These are phyloP conservation scores for Botryosphaeria agaves DNA, from an alignment of 2,329 filamentous ascomycete species.

Conservation along the genomic window DNA sequence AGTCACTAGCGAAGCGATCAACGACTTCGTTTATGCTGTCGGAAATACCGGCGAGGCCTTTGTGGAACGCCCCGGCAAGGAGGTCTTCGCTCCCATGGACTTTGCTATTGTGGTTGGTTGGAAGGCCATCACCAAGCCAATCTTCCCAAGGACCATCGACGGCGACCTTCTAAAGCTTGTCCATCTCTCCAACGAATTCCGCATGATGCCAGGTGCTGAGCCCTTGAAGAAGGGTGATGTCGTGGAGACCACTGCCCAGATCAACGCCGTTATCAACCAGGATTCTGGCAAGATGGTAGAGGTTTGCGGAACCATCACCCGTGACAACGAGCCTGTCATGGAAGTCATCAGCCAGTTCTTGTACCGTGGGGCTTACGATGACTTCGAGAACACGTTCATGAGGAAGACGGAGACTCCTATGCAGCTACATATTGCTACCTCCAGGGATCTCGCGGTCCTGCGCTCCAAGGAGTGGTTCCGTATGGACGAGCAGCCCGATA, in stretches of 20 bases:
- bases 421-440: constrained; percentile 73
- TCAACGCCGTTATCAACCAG: constrained; percentile 97
- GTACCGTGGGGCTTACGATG: constrained; percentile 81
- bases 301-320: constrained; percentile 90
- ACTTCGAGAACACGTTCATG: constrained; percentile 97
- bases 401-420: constrained; percentile 91
- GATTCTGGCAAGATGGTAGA: constrained; percentile 99
- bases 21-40: constrained; percentile 97
- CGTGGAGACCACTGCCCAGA: constrained; percentile 79
- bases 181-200: constrained; percentile 92
- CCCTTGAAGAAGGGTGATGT: constrained; percentile 92
- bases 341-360: constrained; percentile 97
- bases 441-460: constrained; percentile 83
- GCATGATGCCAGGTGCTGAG: constrained; percentile 91
- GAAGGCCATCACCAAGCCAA: constrained; percentile 97
- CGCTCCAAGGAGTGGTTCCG: constrained; percentile 98
- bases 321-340: constrained; percentile 77
- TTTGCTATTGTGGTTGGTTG: constrained; percentile 32
- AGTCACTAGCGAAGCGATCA: constrained; percentile 84
- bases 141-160: constrained; percentile 92
- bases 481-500: constrained; percentile 64
- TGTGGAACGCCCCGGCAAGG: constrained; percentile 86
- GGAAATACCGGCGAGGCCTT: constrained; percentile 97
- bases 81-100: constrained; percentile 93
- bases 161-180: constrained; percentile 92